phyloP scores from a whole-genome alignment of 768 basidiomycete species.

The Naganishia vishniacii region DNA sequence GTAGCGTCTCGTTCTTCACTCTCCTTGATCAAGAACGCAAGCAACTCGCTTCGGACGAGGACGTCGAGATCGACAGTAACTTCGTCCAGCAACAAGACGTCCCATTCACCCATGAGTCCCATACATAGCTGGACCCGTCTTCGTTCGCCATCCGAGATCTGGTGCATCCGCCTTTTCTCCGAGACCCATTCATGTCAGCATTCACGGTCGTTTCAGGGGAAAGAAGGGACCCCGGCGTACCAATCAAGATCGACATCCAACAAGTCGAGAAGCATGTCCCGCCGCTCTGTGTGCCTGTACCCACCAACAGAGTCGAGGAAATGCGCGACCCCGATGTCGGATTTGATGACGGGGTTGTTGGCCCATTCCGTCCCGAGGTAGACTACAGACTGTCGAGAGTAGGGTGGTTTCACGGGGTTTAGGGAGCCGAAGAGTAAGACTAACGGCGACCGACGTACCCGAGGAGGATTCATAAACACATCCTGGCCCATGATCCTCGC shows the following conservation, averaged over 20 bases:
- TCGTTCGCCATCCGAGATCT: constrained; percentile 93
- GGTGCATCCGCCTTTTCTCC: constrained; percentile 91
- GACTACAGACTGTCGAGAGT: constrained; percentile 66
- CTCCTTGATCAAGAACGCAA: constrained; percentile 78
- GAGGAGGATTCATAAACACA: constrained; percentile 80
- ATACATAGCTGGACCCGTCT: constrained; percentile 88
- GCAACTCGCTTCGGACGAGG: constrained; percentile 82
- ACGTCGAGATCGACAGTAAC: constrained; percentile 97
- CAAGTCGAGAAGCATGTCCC: constrained; percentile 80
- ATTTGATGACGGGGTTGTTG: constrained; percentile 90
- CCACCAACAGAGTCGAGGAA: constrained; percentile 98
- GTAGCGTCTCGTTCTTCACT: constrained; percentile 74
- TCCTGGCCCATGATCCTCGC: constrained; percentile 72
- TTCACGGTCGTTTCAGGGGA: no score
- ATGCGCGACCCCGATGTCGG: constrained; percentile 83
- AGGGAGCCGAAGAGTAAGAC: constrained; percentile 20
- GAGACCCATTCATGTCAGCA: no score
- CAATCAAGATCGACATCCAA: constrained; percentile 89
- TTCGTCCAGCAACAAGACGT: constrained; percentile 88
- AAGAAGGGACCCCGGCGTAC: constrained; percentile 32
- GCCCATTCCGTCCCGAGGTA: constrained; percentile 97
- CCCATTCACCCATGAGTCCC: constrained; percentile 92
- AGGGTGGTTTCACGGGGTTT: constrained; percentile 29
- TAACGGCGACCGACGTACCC: constrained; percentile 23
- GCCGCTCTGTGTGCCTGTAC: constrained; percentile 80